Percentiles rank a stretch among this genome's conserved stretches.
Evolutionary conservation across 441 rosid species (phyloP).

Genomic region (Populus hybrid): DNA sequence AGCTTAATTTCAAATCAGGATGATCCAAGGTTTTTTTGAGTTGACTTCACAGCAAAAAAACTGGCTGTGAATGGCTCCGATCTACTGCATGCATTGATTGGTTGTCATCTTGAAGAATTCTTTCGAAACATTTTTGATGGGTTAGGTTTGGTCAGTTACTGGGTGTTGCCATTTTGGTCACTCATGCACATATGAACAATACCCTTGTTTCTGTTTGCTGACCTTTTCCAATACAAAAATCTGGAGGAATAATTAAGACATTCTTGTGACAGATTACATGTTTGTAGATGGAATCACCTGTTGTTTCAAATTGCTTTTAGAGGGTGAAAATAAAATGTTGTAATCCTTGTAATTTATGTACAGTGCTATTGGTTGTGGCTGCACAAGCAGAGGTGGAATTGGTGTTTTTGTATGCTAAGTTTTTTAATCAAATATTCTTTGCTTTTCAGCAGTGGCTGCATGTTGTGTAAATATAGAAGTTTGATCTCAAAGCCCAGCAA

Average conservation of each 20-base stretch:
- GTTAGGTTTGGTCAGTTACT: conserved; percentile 28
- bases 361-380: conserved; percentile 30
- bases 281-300: conserved; percentile 35
- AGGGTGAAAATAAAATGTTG: conserved; percentile 30
- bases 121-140: conserved; percentile 31
- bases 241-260: conserved; percentile 29
- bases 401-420: conserved; percentile 5
- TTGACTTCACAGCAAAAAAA: conserved; percentile 12
- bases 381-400: conserved; percentile 25
- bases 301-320: conserved; percentile 22
- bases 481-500: no score
- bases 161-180: conserved; percentile 8
- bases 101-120: conserved; percentile 29
- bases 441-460: neutral
- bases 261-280: conserved; percentile 23
- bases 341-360: conserved; percentile 45
- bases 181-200: conserved; percentile 13
- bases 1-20: conserved; percentile 14
- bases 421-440: neutral
- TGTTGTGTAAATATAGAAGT: neutral
- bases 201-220: conserved; percentile 19
- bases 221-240: conserved; percentile 19
- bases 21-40: conserved; percentile 15
- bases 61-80: conserved; percentile 4
- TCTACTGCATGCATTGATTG: conserved; percentile 19